These are phyloP conservation scores for Arthromyces matolae DNA, from an alignment of 768 basidiomycete species.

Conservation along the genomic window DNA sequence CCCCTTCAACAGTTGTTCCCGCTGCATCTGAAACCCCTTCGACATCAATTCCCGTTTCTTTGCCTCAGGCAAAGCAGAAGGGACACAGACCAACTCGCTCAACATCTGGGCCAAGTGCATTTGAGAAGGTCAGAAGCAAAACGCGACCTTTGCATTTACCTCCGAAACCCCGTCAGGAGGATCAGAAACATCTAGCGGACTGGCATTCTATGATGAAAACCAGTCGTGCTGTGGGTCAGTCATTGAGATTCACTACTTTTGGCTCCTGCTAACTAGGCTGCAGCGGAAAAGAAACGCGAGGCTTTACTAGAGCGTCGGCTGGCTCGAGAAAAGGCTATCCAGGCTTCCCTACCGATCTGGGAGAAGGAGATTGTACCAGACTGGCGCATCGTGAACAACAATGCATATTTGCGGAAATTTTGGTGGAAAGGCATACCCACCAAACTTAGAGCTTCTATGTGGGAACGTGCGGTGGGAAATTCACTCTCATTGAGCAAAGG, in stretches of 20 bases:
- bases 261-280: background rate
- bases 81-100: slow-evolving; percentile 48
- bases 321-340: slow-evolving; percentile 62
- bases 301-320: slow-evolving; percentile 60
- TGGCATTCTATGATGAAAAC: slow-evolving; percentile 89
- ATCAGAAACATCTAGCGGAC: slow-evolving; percentile 77
- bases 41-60: slow-evolving; percentile 20
- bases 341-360: slow-evolving; percentile 72
- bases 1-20: slow-evolving; percentile 3
- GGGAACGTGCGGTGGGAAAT: slow-evolving; percentile 87
- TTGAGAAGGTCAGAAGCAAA: slow-evolving; percentile 79
- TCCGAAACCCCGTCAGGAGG: slow-evolving; percentile 74
- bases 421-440: slow-evolving; percentile 92
- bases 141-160: slow-evolving; percentile 86
- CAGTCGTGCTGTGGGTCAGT: slow-evolving; percentile 68
- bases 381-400: slow-evolving; percentile 71
- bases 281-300: slow-evolving; percentile 70
- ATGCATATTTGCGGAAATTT: slow-evolving; percentile 59
- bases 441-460: slow-evolving; percentile 73
- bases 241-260: background rate
- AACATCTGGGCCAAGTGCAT: slow-evolving; percentile 58
- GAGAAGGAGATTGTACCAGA: slow-evolving; percentile 77
- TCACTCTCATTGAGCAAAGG: slow-evolving; percentile 79
- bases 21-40: slow-evolving; percentile 19
- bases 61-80: slow-evolving; percentile 20